Conservation (phyloP, 116 monocot species). For the Phalaenopsis hybrid region DNA sequence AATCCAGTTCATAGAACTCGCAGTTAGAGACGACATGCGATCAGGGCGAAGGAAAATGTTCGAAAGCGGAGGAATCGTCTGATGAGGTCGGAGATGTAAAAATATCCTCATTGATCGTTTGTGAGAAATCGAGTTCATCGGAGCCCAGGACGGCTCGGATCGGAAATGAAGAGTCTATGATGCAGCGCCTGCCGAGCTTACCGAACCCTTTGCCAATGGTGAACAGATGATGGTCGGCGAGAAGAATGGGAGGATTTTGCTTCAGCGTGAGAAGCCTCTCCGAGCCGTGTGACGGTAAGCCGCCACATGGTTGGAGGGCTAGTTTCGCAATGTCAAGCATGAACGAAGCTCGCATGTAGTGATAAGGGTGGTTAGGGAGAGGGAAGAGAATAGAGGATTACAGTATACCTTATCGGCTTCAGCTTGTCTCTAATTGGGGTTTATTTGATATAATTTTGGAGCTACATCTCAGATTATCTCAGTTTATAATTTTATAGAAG, state of each 20-base stretch:
- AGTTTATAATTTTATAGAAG: too few species aligned
- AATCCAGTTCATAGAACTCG: too few species aligned
- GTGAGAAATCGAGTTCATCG: slow-evolving; percentile 38
- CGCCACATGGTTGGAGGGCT: slow-evolving; percentile 38
- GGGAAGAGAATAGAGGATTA: not conserved
- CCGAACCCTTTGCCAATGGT: slow-evolving; percentile 2
- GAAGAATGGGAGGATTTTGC: slow-evolving; percentile 1
- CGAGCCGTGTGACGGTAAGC: not conserved
- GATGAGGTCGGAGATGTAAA: not conserved
- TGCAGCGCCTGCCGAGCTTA: not conserved
- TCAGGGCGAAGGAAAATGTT: too few species aligned
- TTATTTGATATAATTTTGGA: too few species aligned
- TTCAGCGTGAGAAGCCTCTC: not conserved
- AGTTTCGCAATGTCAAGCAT: slow-evolving; percentile 51
- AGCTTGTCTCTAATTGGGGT: too few species aligned
- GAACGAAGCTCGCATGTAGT: not conserved
- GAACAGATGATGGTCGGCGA: slow-evolving; percentile 6
- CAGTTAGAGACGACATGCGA: too few species aligned
- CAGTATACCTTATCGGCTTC: too few species aligned
- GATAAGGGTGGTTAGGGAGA: not conserved
- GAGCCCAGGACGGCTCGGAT: slow-evolving; percentile 46
- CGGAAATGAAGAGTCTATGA: slow-evolving; percentile 6
- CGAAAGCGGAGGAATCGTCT: too few species aligned
- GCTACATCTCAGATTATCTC: too few species aligned
- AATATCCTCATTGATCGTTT: slow-evolving; percentile 32